Conservation (phyloP, 768 basidiomycete species). For the Pleurotus citrinopileatus region DNA sequence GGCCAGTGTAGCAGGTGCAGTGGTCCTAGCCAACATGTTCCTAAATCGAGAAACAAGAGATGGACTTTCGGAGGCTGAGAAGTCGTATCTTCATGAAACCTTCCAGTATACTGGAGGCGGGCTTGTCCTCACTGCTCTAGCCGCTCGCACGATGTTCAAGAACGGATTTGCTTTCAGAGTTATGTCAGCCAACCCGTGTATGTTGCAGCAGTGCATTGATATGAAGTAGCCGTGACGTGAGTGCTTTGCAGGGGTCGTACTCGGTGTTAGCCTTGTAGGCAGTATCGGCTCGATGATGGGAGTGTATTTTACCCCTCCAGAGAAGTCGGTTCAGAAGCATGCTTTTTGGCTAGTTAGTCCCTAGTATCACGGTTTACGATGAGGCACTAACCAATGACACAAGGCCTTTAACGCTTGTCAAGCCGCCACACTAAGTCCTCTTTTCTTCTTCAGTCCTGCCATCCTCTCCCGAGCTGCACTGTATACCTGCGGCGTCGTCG, state of each 20-base stretch:
- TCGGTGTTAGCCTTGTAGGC: conserved; percentile 77
- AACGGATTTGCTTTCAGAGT: conserved; percentile 66
- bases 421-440: conserved; percentile 79
- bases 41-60: conserved; percentile 82
- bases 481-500: conserved; percentile 86
- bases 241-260: conserved; percentile 61
- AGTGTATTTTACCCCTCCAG: conserved; percentile 73
- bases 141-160: conserved; percentile 76
- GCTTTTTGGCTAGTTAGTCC: conserved; percentile 71
- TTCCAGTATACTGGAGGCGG: conserved; percentile 87
- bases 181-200: conserved; percentile 84
- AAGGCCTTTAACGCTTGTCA: conserved; percentile 86
- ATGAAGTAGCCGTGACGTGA: neutral
- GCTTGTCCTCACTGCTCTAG: conserved; percentile 69
- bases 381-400: neutral
- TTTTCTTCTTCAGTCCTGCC: conserved; percentile 88
- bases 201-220: conserved; percentile 18
- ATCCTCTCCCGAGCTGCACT: conserved; percentile 84
- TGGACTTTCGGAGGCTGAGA: conserved; percentile 57
- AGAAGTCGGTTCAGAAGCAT: conserved; percentile 75
- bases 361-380: neutral
- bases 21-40: conserved; percentile 58
- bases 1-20: conserved; percentile 72
- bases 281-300: conserved; percentile 87
- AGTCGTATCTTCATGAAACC: conserved; percentile 67